Conservation (phyloP, 768 basidiomycete species). For the Leccinellum albellum region DNA sequence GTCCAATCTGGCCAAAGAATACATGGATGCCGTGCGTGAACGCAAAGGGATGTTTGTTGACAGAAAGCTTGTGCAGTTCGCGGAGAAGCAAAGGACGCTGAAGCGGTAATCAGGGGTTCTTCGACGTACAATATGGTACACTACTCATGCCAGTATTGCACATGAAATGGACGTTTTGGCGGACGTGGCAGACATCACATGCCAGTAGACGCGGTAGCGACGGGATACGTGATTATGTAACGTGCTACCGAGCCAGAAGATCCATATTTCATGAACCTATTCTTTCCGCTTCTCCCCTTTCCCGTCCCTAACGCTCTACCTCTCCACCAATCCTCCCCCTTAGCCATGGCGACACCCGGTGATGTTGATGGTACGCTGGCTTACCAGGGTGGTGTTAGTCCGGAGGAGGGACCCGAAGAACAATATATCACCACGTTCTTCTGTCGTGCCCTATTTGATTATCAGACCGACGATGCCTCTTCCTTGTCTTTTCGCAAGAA, state of each 20-base stretch:
- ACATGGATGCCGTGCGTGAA: constrained; percentile 87
- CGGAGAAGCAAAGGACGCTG: constrained; percentile 94
- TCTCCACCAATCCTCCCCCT: not conserved
- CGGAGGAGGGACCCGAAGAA: constrained; percentile 45
- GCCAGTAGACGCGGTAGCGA: constrained; percentile 14
- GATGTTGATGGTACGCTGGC: constrained; percentile 19
- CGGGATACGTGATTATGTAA: constrained; percentile 25
- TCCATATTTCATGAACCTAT: constrained; percentile 10
- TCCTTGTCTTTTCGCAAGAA: constrained; percentile 83
- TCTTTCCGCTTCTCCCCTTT: constrained; percentile 5
- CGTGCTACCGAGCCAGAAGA: constrained; percentile 4
- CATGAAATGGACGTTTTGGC: constrained; percentile 7
- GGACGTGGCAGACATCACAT: constrained; percentile 1
- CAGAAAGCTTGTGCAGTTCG: constrained; percentile 89
- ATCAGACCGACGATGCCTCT: constrained; percentile 81
- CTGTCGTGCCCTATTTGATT: constrained; percentile 91
- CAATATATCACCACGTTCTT: constrained; percentile 68
- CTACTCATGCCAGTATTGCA: not conserved
- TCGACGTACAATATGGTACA: not conserved
- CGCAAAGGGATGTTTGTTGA: constrained; percentile 96
- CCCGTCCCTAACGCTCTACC: constrained; percentile 9
- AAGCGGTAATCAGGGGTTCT: constrained; percentile 41
- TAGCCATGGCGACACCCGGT: constrained; percentile 16
- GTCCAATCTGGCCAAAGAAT: constrained; percentile 87
- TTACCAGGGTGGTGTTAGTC: constrained; percentile 21